Evolutionary conservation across 2,329 filamentous ascomycete genomes (phyloP).

Genomic region (Microsporum ferrugineum): DNA sequence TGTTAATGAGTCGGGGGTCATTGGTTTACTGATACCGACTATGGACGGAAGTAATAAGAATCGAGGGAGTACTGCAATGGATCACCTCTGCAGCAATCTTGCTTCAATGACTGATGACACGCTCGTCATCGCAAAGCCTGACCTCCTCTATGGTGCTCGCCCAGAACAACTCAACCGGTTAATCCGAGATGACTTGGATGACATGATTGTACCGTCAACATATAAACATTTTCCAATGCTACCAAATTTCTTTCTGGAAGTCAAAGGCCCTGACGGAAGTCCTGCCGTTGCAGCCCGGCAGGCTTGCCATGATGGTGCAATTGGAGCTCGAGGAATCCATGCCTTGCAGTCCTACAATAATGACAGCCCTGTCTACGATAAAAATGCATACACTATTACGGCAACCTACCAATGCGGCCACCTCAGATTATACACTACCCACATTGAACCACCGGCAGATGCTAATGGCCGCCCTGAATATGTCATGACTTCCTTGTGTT

Average conservation of each 20-base stretch:
- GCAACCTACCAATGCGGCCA: slow-evolving; percentile 11
- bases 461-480: slow-evolving; percentile 5
- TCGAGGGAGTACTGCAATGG: slow-evolving; percentile 14
- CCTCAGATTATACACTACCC: slow-evolving; percentile 8
- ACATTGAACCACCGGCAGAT: neutral
- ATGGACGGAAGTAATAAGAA: slow-evolving; percentile 11
- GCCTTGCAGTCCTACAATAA: slow-evolving; percentile 28
- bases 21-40: slow-evolving; percentile 24
- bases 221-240: slow-evolving; percentile 22
- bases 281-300: slow-evolving; percentile 24
- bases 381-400: slow-evolving; percentile 30
- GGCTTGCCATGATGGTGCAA: slow-evolving; percentile 30
- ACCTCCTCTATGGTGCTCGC: slow-evolving; percentile 23
- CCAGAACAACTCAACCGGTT: slow-evolving; percentile 20
- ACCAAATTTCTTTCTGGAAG: slow-evolving; percentile 37
- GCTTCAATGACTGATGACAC: slow-evolving; percentile 27
- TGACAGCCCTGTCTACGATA: slow-evolving; percentile 27
- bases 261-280: slow-evolving; percentile 28
- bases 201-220: slow-evolving; percentile 22
- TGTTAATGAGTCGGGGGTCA: slow-evolving; percentile 26
- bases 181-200: slow-evolving; percentile 17
- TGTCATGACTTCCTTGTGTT: slow-evolving; percentile 14
- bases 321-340: slow-evolving; percentile 30
- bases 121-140: slow-evolving; percentile 18
- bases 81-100: slow-evolving; percentile 27